Evolutionary conservation across 2,329 filamentous ascomycete species (phyloP), one percentile per base, ranked within the genome.

Genomic region (Phaeomoniella chlamydospora): DNA sequence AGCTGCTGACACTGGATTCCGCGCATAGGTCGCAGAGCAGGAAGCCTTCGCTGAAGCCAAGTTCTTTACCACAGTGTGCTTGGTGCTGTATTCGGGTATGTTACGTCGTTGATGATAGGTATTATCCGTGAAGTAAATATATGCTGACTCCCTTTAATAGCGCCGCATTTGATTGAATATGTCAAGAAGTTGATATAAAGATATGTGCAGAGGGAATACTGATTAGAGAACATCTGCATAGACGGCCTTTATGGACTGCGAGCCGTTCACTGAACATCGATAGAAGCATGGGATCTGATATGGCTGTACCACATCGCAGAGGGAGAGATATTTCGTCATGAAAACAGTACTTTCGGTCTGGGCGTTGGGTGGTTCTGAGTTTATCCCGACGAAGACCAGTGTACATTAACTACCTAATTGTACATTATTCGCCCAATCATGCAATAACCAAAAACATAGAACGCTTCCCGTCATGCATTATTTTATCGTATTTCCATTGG

Each of bases 31-130:
- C 49, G 65, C 64, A 49, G 72, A 77, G 55, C 54, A 63, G 31
- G 59, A 68, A 47, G 72, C 73, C 16, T 53, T 52, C 37, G 55
- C 61, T 44, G 70, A 70, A 31, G 59, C 77, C 47, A 66, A 68
- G 51, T 61, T 62, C 51, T 70, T 69, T 34, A 51, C 68, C 39
- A 61, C 62, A 31, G 64, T 67, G 37, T 71, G 69, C 45, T 52
- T 70, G 35, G 54, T 74, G 17, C 64, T 78, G 34, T 77, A 77
- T 56, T 62, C 77, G 35, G 75, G 74, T 78, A 65, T 43, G 72
- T 51, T 4, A 5, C n/a, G 22, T n/a, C 22, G 22, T n/a, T 26
- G 6, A 26, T 26, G 6, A 26, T 26, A n/a, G n/a, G n/a, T n/a
- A n/a, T n/a, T n/a, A n/a, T n/a, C n/a, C n/a, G n/a, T n/a, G n/a